Evolutionary conservation across 306 rosid genomes (phyloP), one percentile per base, ranked within the genome.

Genomic region (Corylus americana): DNA sequence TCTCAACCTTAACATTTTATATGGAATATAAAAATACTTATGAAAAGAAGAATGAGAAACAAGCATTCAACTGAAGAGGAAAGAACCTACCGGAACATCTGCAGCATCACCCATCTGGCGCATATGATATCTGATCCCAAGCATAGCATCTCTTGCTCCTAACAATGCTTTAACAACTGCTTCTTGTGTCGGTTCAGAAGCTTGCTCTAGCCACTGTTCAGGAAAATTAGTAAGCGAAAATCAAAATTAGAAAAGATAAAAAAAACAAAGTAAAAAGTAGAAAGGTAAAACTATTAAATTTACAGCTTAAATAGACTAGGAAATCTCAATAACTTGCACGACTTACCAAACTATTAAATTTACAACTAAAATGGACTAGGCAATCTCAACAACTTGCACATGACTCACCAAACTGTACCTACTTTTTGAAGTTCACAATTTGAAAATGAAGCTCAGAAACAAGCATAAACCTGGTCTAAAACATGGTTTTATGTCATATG

Each of bases 51-150:
- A 44, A 47, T 37, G 80, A 68, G 63, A 79, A 57, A 68, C 29
- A 70, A 64, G 78, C 69, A 68, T 73, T 71, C 75, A 72, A 49
- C 29, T 29, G 72, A 75, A 75, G 69, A 78, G 73, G 61, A 78
- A 82, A 74, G 68, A 61, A 86, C 91, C 83, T 86, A 95, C 98
- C 78, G 99, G 99, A 85, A 95, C 96, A 70, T 96, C 99, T 48
- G 98, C 92, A 72, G 98, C 98, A 82, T 89, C 91, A 2, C 99
- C 99, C 98, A 92, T 91, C 55, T 57, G 82, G 80, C 88, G 92
- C 98, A 95, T 90, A 64, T 81, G 92, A 88, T 83, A 72, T 86
- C 98, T 86, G 84, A 95, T 90, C 81, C 81, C 83, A 74, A 86
- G 88, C 94, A 93, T 90, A n/a, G 98, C 93, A 29, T 93, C 92